Conservation (phyloP, 257 asterid species). For the Schizonepeta tenuifolia region DNA sequence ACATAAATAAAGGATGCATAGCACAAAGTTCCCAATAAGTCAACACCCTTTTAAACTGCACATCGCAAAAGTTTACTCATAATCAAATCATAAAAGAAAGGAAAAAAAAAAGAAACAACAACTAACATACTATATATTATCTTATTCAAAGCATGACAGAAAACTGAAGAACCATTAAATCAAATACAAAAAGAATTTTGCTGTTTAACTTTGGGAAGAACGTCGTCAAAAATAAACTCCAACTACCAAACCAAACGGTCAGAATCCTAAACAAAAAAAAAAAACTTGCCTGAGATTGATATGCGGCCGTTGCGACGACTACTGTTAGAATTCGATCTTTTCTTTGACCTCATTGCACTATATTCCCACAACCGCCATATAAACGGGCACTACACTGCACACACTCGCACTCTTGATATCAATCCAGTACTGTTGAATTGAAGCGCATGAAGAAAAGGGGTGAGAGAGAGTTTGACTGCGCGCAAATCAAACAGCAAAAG, state of each 20-base stretch:
- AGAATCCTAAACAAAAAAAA: no score
- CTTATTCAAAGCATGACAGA: constrained; percentile 17
- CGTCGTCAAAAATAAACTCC: constrained; percentile 12
- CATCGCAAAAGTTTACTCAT: constrained; percentile 23
- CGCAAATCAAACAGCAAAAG: constrained; percentile 22
- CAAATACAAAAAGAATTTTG: neutral
- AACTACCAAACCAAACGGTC: neutral
- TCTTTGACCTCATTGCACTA: constrained; percentile 42
- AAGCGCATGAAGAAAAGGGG: constrained; percentile 19
- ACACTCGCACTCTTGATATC: neutral
- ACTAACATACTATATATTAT: neutral
- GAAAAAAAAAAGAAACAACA: neutral
- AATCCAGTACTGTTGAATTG: constrained; percentile 25
- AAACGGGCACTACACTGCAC: constrained; percentile 21
- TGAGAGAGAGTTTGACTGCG: neutral
- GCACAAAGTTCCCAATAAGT: constrained; percentile 1
- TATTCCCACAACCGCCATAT: constrained; percentile 31
- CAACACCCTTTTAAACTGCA: constrained; percentile 25
- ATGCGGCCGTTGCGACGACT: constrained; percentile 32
- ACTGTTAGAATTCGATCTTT: constrained; percentile 36
- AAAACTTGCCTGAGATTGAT: constrained; percentile 48
- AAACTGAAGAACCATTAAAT: constrained; percentile 8
- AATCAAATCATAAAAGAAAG: constrained; percentile 24
- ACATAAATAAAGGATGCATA: constrained; percentile 10
- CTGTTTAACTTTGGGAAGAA: neutral